These are phyloP conservation scores for Fusarium secorum DNA, from an alignment of 2,329 filamentous ascomycete species.

Conservation along the genomic window DNA sequence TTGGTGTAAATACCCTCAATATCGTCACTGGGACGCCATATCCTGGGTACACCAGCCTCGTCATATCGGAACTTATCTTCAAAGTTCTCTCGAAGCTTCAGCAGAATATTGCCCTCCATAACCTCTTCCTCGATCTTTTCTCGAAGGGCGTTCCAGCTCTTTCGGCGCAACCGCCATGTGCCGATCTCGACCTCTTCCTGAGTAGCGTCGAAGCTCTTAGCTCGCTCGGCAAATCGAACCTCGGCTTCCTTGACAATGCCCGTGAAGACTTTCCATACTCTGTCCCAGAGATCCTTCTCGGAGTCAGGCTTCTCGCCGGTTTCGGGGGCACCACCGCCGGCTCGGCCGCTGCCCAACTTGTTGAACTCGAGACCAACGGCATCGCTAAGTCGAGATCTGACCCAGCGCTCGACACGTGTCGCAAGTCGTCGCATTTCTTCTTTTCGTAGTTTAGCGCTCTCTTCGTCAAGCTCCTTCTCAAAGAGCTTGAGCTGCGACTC, in stretches of 20 bases:
- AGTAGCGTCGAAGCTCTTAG: conserved; percentile 92
- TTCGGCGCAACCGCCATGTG: conserved; percentile 88
- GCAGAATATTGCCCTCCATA: conserved; percentile 93
- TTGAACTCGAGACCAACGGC: conserved; percentile 94
- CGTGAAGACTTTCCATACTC: conserved; percentile 88
- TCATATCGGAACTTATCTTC: conserved; percentile 99
- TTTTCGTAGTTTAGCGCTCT: conserved; percentile 83
- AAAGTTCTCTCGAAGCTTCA: conserved; percentile 97
- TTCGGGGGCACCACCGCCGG: conserved; percentile 81
- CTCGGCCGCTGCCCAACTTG: conserved; percentile 88
- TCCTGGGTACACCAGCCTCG: conserved; percentile 89
- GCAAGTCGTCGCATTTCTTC: conserved; percentile 96
- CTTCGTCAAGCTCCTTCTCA: conserved; percentile 89
- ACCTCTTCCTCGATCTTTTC: conserved; percentile 96
- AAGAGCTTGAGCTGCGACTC: conserved; percentile 80
- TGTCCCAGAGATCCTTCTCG: conserved; percentile 94
- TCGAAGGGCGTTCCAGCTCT: conserved; percentile 91
- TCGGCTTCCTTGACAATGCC: conserved; percentile 87
- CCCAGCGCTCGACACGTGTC: conserved; percentile 91
- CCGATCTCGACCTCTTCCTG: conserved; percentile 91
- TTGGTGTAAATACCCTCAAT: conserved; percentile 95
- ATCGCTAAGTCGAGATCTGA: conserved; percentile 85
- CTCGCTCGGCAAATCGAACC: conserved; percentile 82
- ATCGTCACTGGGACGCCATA: conserved; percentile 96
- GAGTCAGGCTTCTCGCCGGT: conserved; percentile 73